phyloP scores from a whole-genome alignment of 495 filamentous ascomycete species.

The Glutinoglossum americanum region DNA sequence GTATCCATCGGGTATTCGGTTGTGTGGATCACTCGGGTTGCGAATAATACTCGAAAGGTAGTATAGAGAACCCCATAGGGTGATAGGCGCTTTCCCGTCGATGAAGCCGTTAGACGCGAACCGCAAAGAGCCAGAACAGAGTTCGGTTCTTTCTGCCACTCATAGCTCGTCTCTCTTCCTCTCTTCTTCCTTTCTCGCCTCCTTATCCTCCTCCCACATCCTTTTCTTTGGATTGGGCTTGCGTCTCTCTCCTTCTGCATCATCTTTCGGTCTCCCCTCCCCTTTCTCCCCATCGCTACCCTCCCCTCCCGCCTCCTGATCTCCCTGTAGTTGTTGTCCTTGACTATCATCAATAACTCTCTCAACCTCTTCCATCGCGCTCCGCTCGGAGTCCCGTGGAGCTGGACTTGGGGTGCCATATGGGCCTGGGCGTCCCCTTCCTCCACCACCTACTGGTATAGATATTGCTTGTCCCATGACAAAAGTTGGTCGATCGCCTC shows the following conservation, averaged over 20 bases:
- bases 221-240: slow-evolving; percentile 56
- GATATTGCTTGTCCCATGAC: not conserved
- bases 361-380: not conserved
- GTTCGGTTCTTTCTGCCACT: not conserved
- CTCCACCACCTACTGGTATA: not conserved
- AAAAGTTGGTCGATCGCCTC: not conserved
- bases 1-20: too few relatives aligned
- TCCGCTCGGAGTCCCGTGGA: not conserved
- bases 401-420: not conserved
- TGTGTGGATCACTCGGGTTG: too few relatives aligned
- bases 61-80: too few relatives aligned
- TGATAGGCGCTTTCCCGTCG: too few relatives aligned
- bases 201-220: slow-evolving; percentile 50
- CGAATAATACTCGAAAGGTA: too few relatives aligned
- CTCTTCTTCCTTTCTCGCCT: slow-evolving; percentile 14
- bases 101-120: too few relatives aligned
- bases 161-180: slow-evolving; percentile 32
- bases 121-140: too few relatives aligned
- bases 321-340: not conserved
- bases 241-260: slow-evolving; percentile 11
- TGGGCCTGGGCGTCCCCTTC: not conserved
- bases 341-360: not conserved
- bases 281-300: slow-evolving; percentile 7
- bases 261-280: slow-evolving; percentile 12
- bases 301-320: not conserved